These are phyloP conservation scores for Encephalitozoon cuniculi DNA, from an alignment of 371 early-diverging fungal species.

Conservation along the genomic window DNA sequence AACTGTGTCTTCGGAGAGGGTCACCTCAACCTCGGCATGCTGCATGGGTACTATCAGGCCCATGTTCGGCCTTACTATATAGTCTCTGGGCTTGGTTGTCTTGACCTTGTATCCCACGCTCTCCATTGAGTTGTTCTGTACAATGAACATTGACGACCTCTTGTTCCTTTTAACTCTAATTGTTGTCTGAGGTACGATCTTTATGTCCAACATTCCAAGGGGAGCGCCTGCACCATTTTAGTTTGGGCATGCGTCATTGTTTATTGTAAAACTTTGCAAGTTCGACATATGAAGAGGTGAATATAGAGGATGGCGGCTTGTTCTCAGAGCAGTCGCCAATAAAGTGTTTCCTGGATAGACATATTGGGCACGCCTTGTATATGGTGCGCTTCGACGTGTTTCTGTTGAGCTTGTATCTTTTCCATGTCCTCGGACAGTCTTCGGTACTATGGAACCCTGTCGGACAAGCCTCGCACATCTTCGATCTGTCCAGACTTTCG, in stretches of 20 bases:
- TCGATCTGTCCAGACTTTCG: not conserved
- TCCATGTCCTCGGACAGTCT: constrained; percentile 22
- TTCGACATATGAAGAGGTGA: not conserved
- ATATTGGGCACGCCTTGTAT: constrained; percentile 8
- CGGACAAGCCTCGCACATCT: not conserved
- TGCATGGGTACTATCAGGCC: constrained; percentile 68
- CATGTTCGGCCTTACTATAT: constrained; percentile 84
- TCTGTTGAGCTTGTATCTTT: constrained; percentile 12
- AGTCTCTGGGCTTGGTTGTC: constrained; percentile 89
- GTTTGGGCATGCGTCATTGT: not conserved
- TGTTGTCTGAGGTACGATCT: constrained; percentile 1
- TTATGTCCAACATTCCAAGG: constrained; percentile 17
- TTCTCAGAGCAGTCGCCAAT: constrained; percentile 5
- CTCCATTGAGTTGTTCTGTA: constrained; percentile 18
- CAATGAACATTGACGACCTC: not conserved
- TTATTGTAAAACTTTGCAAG: not conserved
- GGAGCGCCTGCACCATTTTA: not conserved
- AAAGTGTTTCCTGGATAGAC: constrained; percentile 1
- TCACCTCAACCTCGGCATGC: constrained; percentile 23
- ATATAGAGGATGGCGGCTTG: not conserved
- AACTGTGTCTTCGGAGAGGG: not conserved
- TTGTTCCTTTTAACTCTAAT: constrained; percentile 9
- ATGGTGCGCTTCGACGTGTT: not conserved
- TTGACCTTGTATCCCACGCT: constrained; percentile 73
- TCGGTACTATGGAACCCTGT: not conserved